A percentile compares a stretch with the other conserved stretches of the same genome.
Conservation (phyloP, 2,329 filamentous ascomycete species). For the Arthrobotrys megalospora region DNA sequence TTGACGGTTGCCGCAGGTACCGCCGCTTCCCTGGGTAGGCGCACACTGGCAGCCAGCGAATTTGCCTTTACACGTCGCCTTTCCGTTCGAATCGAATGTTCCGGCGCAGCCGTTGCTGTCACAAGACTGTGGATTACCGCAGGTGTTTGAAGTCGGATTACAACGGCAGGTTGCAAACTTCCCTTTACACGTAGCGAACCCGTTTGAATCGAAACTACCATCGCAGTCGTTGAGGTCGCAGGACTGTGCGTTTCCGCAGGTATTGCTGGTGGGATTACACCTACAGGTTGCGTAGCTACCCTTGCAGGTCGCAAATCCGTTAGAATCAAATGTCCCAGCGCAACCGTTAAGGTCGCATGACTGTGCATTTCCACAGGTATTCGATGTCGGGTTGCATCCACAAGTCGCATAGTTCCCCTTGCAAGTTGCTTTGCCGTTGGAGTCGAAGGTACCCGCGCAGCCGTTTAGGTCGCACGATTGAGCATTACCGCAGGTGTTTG, state of each 20-base stretch:
- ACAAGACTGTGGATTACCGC: background rate
- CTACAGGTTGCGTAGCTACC: constrained; percentile 9
- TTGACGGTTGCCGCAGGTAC: constrained; percentile 25
- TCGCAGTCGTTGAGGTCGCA: constrained; percentile 4
- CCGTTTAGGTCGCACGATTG: constrained; percentile 9
- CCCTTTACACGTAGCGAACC: constrained; percentile 18
- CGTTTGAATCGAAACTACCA: constrained; percentile 17
- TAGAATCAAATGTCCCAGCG: constrained; percentile 33
- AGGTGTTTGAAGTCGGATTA: constrained; percentile 17
- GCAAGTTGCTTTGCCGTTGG: constrained; percentile 17
- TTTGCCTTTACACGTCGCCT: constrained; percentile 30
- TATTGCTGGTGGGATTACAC: constrained; percentile 10
- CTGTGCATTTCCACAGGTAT: constrained; percentile 28
- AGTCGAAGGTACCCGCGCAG: constrained; percentile 29
- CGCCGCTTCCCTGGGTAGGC: constrained; percentile 14
- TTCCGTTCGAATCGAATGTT: constrained; percentile 26
- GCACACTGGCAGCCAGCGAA: constrained; percentile 22
- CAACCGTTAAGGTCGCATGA: constrained; percentile 23
- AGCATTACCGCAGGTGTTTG: constrained; percentile 26
- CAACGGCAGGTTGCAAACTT: constrained; percentile 19
- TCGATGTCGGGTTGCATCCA: constrained; percentile 30
- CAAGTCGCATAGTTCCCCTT: constrained; percentile 41
- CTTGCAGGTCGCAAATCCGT: constrained; percentile 36
- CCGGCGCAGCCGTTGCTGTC: constrained; percentile 1
- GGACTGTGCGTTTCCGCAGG: background rate